Conservation (phyloP, 345 rosid species). For the Toxicodendron radicans region DNA sequence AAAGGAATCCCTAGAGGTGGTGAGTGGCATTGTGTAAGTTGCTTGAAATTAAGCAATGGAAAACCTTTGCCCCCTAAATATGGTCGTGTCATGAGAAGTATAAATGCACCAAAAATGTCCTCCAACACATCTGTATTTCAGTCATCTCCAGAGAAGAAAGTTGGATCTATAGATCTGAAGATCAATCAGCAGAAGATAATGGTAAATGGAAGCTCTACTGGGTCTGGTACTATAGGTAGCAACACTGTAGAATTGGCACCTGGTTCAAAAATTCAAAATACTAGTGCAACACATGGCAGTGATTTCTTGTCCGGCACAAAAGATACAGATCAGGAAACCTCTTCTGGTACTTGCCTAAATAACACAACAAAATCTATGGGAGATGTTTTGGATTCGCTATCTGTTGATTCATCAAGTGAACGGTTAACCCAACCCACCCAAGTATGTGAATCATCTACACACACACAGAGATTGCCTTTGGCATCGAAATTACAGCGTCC, state of each 20-base stretch:
- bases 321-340: constrained; percentile 28
- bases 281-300: constrained; percentile 26
- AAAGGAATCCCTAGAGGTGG: constrained; percentile 71
- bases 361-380: constrained; percentile 23
- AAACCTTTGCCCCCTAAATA: constrained; percentile 88
- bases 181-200: constrained; percentile 47
- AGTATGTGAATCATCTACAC: constrained; percentile 25
- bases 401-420: constrained; percentile 30
- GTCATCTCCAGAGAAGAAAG: constrained; percentile 57
- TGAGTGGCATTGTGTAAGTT: constrained; percentile 93
- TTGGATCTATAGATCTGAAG: constrained; percentile 37
- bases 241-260: constrained; percentile 31
- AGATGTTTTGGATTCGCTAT: constrained; percentile 24
- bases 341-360: constrained; percentile 27
- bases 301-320: constrained; percentile 19
- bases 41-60: constrained; percentile 63
- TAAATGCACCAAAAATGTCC: constrained; percentile 50
- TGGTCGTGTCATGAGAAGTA: constrained; percentile 79
- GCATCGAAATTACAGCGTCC: constrained; percentile 27
- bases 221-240: constrained; percentile 25
- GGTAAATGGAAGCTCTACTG: constrained; percentile 43
- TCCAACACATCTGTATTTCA: constrained; percentile 45
- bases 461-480: constrained; percentile 24
- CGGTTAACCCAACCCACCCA: constrained; percentile 27
- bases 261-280: constrained; percentile 30